These are phyloP conservation scores for Penicillium argentinense DNA, from an alignment of 495 filamentous ascomycete genomes.

Conservation along the genomic window DNA sequence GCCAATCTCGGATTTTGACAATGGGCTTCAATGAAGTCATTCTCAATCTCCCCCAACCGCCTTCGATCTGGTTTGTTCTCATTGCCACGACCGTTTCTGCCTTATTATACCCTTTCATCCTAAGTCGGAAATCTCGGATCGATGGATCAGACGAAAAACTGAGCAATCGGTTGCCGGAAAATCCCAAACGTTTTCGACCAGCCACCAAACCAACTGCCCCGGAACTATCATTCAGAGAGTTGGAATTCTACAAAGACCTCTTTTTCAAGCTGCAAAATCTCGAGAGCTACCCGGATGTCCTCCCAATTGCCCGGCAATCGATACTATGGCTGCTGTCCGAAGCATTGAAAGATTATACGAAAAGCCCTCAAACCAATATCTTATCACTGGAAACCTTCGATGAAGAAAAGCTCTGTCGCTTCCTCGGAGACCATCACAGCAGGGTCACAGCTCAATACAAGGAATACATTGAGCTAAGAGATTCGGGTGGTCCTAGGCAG, in stretches of 20 bases:
- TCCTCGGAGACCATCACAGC: slow-evolving; percentile 30
- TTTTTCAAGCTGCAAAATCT: slow-evolving; percentile 45
- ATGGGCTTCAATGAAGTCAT: too few species aligned
- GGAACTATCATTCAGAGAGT: background rate
- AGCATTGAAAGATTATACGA: slow-evolving; percentile 19
- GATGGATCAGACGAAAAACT: too few species aligned
- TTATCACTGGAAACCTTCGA: slow-evolving; percentile 36
- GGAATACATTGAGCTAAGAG: slow-evolving; percentile 31
- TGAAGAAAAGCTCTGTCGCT: slow-evolving; percentile 22
- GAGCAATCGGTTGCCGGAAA: too few species aligned
- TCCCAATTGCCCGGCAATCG: slow-evolving; percentile 27
- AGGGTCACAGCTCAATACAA: slow-evolving; percentile 28
- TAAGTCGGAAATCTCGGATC: too few species aligned
- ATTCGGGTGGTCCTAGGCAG: slow-evolving; percentile 19
- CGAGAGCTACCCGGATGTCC: slow-evolving; percentile 32
- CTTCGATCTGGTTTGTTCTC: too few species aligned
- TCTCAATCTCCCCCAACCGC: too few species aligned
- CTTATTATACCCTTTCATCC: too few species aligned
- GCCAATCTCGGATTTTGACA: too few species aligned
- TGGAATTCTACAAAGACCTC: slow-evolving; percentile 28
- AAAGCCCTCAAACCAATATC: slow-evolving; percentile 21
- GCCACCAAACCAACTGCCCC: background rate
- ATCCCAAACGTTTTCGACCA: too few species aligned
- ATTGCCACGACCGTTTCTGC: too few species aligned
- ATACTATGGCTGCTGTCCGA: slow-evolving; percentile 34